A percentile compares a stretch with the other conserved stretches of the same genome.
These are phyloP conservation scores for Syncephalis fuscata DNA, from an alignment of 371 early-diverging fungal species.

Conservation along the genomic window DNA sequence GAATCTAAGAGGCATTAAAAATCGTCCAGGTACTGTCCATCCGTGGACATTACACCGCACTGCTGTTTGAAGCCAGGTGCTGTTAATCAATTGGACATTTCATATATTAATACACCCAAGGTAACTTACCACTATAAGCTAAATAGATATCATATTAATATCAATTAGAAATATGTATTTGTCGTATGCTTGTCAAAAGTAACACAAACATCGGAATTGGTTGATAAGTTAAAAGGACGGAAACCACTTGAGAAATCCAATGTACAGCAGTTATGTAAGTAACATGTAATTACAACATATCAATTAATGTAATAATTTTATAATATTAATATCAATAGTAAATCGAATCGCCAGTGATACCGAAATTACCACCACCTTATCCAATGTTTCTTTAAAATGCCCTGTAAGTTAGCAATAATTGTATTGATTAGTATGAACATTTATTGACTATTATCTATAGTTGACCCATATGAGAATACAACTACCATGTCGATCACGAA, in stretches of 20 bases:
- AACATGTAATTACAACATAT: too few species aligned
- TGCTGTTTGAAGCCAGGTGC: slow-evolving; percentile 9
- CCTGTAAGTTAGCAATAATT: too few species aligned
- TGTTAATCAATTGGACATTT: slow-evolving; percentile 28
- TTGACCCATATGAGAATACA: slow-evolving; percentile 42
- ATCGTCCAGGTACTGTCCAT: slow-evolving; percentile 37
- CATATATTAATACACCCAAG: slow-evolving; percentile 32
- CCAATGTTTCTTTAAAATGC: slow-evolving; percentile 33
- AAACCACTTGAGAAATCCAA: slow-evolving; percentile 21
- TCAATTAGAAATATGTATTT: slow-evolving; percentile 20
- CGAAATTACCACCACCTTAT: slow-evolving; percentile 29
- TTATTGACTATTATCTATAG: slow-evolving; percentile 11
- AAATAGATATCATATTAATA: not conserved
- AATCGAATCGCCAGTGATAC: slow-evolving; percentile 21
- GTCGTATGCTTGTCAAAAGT: slow-evolving; percentile 24
- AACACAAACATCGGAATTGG: slow-evolving; percentile 18
- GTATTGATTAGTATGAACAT: slow-evolving; percentile 11
- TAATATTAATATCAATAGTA: slow-evolving; percentile 8
- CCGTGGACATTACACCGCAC: slow-evolving; percentile 31
- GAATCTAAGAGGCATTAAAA: slow-evolving; percentile 34
- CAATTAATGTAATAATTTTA: not conserved
- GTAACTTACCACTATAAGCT: slow-evolving; percentile 12
- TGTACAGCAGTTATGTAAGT: slow-evolving; percentile 27
- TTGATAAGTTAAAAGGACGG: slow-evolving; percentile 18
- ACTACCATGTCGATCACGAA: slow-evolving; percentile 33